phyloP scores from a whole-genome alignment of 768 basidiomycete species.

The Butyriboletus loyo region DNA sequence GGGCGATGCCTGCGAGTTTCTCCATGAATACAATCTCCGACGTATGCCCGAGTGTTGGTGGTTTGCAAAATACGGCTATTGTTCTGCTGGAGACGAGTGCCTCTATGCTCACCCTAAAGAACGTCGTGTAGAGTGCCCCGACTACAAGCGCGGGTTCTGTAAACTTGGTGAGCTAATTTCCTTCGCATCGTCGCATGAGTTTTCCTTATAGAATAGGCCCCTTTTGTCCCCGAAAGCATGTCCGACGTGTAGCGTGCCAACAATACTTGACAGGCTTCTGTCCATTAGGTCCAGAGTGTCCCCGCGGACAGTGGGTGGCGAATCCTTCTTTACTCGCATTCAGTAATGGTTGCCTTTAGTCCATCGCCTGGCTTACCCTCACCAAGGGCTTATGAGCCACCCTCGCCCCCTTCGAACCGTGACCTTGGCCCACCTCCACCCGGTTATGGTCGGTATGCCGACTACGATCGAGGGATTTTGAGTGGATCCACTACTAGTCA shows the following conservation, averaged over 20 bases:
- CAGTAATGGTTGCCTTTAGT: slow-evolving; percentile 38
- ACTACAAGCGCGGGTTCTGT: slow-evolving; percentile 95
- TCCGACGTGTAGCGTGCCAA: slow-evolving; percentile 87
- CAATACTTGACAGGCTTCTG: slow-evolving; percentile 92
- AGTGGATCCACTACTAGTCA: slow-evolving; percentile 28
- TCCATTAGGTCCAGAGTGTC: slow-evolving; percentile 84
- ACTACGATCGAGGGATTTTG: slow-evolving; percentile 56
- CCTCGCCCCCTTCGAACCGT: slow-evolving; percentile 68
- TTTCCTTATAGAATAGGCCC: slow-evolving; percentile 54
- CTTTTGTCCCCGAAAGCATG: slow-evolving; percentile 86
- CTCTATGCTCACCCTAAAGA: slow-evolving; percentile 95
- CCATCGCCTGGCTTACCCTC: slow-evolving; percentile 75
- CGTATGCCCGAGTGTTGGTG: slow-evolving; percentile 99
- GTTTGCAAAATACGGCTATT: slow-evolving; percentile 97
- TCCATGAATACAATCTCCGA: slow-evolving; percentile 97
- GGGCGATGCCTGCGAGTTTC: slow-evolving; percentile 95
- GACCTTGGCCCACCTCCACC: slow-evolving; percentile 90
- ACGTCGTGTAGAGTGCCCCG: slow-evolving; percentile 88
- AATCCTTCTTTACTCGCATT: slow-evolving; percentile 2
- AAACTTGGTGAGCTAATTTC: slow-evolving; percentile 64
- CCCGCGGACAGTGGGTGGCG: slow-evolving; percentile 77
- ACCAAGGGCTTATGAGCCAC: slow-evolving; percentile 73
- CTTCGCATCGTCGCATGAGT: slow-evolving; percentile 1
- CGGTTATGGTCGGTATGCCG: slow-evolving; percentile 82
- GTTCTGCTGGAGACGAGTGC: slow-evolving; percentile 95